These are phyloP conservation scores for Neofusicoccum laricinum DNA, from an alignment of 2,329 filamentous ascomycete species.

Conservation along the genomic window DNA sequence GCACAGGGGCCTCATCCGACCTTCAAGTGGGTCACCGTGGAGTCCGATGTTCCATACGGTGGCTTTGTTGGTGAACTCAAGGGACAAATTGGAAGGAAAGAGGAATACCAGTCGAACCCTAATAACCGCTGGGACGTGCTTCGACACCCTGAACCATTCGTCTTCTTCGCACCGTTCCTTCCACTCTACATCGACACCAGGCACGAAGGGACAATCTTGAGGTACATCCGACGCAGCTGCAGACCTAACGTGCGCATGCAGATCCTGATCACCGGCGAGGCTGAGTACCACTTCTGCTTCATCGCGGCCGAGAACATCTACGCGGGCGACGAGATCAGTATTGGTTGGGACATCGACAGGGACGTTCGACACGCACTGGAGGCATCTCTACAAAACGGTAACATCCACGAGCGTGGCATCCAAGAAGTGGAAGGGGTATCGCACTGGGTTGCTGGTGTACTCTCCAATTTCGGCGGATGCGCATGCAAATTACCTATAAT, in stretches of 20 bases:
- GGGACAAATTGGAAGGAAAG: conserved; percentile 46
- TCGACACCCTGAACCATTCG: conserved; percentile 52
- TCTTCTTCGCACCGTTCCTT: conserved; percentile 73
- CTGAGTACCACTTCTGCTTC: conserved; percentile 87
- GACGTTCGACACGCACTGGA: conserved; percentile 55
- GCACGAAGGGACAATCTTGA: conserved; percentile 77
- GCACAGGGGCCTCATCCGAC: conserved; percentile 59
- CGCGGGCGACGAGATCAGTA: conserved; percentile 65
- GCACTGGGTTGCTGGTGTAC: conserved; percentile 65
- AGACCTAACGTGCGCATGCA: conserved; percentile 84
- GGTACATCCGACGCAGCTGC: conserved; percentile 91
- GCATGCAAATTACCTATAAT: conserved; percentile 57
- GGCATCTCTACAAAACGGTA: conserved; percentile 63
- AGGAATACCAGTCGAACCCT: conserved; percentile 46
- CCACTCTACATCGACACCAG: conserved; percentile 93
- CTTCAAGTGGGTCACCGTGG: conserved; percentile 66
- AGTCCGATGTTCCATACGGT: conserved; percentile 49
- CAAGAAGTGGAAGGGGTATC: conserved; percentile 62
- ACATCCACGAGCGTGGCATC: conserved; percentile 54
- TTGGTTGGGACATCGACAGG: conserved; percentile 55
- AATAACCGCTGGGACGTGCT: conserved; percentile 47
- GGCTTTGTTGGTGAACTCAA: conserved; percentile 71
- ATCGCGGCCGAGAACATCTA: conserved; percentile 78
- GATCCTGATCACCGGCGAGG: conserved; percentile 60
- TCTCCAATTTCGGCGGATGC: conserved; percentile 77